phyloP scores from a whole-genome alignment of 1,139 yeast genomes.

The Saccharomyces uvarum region DNA sequence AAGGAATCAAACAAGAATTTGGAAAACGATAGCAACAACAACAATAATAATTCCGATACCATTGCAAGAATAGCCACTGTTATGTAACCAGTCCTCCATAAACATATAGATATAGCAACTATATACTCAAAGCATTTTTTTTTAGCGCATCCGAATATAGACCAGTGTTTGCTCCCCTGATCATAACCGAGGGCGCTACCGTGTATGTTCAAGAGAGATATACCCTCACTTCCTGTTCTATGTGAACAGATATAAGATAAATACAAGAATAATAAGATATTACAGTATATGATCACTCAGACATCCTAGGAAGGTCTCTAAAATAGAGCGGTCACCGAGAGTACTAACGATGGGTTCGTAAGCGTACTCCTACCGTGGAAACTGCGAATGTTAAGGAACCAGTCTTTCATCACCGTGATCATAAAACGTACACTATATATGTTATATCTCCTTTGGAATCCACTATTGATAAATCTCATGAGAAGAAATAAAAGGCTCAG shows the following conservation, averaged over 20 bases:
- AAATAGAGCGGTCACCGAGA: constrained; percentile 66
- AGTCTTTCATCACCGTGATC: constrained; percentile 60
- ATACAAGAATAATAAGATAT: neutral
- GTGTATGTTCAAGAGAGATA: no score
- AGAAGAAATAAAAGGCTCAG: constrained; percentile 28
- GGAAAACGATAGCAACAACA: neutral
- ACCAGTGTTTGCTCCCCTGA: neutral
- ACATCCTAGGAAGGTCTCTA: constrained; percentile 55
- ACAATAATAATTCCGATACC: constrained; percentile 13
- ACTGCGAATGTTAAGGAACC: constrained; percentile 78
- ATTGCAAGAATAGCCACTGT: constrained; percentile 21
- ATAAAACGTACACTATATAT: neutral
- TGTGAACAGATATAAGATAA: neutral
- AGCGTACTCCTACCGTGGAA: constrained; percentile 85
- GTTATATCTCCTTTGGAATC: neutral
- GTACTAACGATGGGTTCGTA: constrained; percentile 74
- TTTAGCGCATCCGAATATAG: neutral
- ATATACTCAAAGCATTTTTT: neutral
- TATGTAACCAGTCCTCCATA: constrained; percentile 1
- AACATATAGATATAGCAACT: neutral
- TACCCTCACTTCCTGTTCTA: neutral
- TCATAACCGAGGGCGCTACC: neutral
- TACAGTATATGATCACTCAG: constrained; percentile 36
- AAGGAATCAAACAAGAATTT: constrained; percentile 7
- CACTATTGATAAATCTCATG: constrained; percentile 4